Conservation (phyloP, 1,284 basidiomycete species). For the Papiliotrema fonsecae region DNA sequence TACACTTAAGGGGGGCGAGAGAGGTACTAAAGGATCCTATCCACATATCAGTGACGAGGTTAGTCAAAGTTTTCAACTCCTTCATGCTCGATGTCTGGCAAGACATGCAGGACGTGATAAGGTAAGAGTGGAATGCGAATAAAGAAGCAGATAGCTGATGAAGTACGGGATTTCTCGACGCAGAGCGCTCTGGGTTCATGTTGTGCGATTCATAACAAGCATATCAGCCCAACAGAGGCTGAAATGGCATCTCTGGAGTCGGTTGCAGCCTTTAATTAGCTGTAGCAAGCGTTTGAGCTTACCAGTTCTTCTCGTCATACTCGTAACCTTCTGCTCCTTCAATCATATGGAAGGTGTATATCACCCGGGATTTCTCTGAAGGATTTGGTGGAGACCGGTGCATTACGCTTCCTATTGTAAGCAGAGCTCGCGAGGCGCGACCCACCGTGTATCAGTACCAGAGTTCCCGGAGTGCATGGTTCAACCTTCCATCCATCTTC, state of each 20-base stretch:
- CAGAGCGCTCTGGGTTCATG: too few relatives aligned
- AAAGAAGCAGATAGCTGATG: too few relatives aligned
- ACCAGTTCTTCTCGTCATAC: slow-evolving; percentile 48
- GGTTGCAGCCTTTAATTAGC: slow-evolving; percentile 74
- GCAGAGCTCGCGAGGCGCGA: background rate
- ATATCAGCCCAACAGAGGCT: too few relatives aligned
- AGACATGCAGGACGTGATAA: too few relatives aligned
- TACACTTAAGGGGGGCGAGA: too few relatives aligned
- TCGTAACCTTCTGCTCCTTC: slow-evolving; percentile 41
- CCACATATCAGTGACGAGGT: background rate
- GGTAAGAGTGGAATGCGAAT: too few relatives aligned
- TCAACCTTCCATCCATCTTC: slow-evolving; percentile 63
- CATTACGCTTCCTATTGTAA: slow-evolving; percentile 62
- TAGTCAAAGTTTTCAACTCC: background rate
- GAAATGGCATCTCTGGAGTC: slow-evolving; percentile 72
- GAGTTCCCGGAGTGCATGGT: slow-evolving; percentile 65
- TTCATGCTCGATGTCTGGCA: too few relatives aligned
- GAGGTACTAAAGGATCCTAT: background rate
- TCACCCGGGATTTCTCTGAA: slow-evolving; percentile 66
- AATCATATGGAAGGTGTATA: slow-evolving; percentile 85
- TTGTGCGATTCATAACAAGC: too few relatives aligned
- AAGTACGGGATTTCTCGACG: too few relatives aligned
- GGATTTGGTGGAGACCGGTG: slow-evolving; percentile 82
- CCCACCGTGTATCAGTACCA: slow-evolving; percentile 74
- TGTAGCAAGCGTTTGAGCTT: slow-evolving; percentile 47